Conservation (phyloP, 2,329 filamentous ascomycete genomes). For the Xylariaceae sp. region DNA sequence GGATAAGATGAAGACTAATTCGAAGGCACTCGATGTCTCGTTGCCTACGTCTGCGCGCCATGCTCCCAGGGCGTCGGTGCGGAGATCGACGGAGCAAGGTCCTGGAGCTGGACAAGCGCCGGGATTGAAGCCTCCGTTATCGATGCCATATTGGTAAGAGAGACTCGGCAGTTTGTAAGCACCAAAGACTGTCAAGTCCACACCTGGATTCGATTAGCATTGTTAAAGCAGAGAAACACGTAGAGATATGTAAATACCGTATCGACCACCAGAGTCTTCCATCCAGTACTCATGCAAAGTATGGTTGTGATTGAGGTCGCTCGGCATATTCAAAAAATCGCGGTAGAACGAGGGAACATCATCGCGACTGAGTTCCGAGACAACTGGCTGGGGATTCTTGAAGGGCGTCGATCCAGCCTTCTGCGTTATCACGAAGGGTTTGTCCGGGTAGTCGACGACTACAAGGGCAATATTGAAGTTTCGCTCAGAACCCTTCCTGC, state of each 20-base stretch:
- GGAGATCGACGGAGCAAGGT: slow-evolving; percentile 43
- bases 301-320: slow-evolving; percentile 45
- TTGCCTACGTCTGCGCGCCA: slow-evolving; percentile 50
- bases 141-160: slow-evolving; percentile 47
- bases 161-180: slow-evolving; percentile 44
- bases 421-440: slow-evolving; percentile 45
- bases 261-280: slow-evolving; percentile 49
- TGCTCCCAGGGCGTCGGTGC: slow-evolving; percentile 43
- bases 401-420: slow-evolving; percentile 44
- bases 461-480: slow-evolving; percentile 55
- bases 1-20: slow-evolving; percentile 50
- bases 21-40: slow-evolving; percentile 41
- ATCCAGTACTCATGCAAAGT: slow-evolving; percentile 55
- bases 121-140: slow-evolving; percentile 42
- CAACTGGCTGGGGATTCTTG: slow-evolving; percentile 43
- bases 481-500: slow-evolving; percentile 39
- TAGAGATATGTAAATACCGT: slow-evolving; percentile 4
- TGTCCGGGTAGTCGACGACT: slow-evolving; percentile 46
- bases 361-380: slow-evolving; percentile 38
- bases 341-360: slow-evolving; percentile 47
- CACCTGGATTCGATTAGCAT: slow-evolving; percentile 33
- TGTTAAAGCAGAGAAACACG: neutral
- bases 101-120: slow-evolving; percentile 41
- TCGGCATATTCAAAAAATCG: slow-evolving; percentile 46
- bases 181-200: slow-evolving; percentile 49